Percentiles rank a stretch among this genome's conserved stretches.
Evolutionary conservation across 352 stramenopile species (phyloP).

Genomic region (Pythium graminicola): DNA sequence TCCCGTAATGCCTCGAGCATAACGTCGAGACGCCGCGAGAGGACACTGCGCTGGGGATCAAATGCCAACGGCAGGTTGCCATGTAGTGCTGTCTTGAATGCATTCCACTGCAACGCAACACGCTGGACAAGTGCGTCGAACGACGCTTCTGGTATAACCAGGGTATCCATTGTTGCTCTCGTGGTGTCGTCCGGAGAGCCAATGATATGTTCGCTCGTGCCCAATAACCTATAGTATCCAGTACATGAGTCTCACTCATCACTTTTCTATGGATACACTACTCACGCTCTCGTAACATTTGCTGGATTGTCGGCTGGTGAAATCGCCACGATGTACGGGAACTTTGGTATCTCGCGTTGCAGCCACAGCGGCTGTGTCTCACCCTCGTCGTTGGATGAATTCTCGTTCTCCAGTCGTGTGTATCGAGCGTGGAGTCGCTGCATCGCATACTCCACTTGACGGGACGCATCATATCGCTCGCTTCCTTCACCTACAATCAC

Average conservation of each 20-base stretch:
- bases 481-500: conserved; percentile 33
- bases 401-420: background rate
- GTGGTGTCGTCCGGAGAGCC: conserved; percentile 38
- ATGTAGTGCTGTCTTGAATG: conserved; percentile 36
- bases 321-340: conserved; percentile 58
- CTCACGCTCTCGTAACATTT: conserved; percentile 7
- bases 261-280: background rate
- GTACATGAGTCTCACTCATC: background rate
- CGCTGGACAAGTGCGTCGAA: conserved; percentile 23
- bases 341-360: conserved; percentile 40
- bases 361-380: conserved; percentile 32
- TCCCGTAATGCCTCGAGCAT: conserved; percentile 8
- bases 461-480: conserved; percentile 33
- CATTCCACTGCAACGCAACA: conserved; percentile 33
- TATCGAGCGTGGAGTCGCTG: conserved; percentile 27
- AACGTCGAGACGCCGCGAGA: conserved; percentile 7
- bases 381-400: background rate
- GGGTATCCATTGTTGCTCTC: conserved; percentile 23
- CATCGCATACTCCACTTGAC: conserved; percentile 31
- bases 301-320: conserved; percentile 47
- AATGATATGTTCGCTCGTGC: conserved; percentile 3
- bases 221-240: conserved; percentile 1
- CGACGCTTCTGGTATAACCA: conserved; percentile 24
- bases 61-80: conserved; percentile 41
- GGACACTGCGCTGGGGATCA: conserved; percentile 5